Percentiles rank a stretch among this genome's conserved stretches.
Conservation (phyloP, 176 grass and related monocot genomes). For the Eleusine coracana region DNA sequence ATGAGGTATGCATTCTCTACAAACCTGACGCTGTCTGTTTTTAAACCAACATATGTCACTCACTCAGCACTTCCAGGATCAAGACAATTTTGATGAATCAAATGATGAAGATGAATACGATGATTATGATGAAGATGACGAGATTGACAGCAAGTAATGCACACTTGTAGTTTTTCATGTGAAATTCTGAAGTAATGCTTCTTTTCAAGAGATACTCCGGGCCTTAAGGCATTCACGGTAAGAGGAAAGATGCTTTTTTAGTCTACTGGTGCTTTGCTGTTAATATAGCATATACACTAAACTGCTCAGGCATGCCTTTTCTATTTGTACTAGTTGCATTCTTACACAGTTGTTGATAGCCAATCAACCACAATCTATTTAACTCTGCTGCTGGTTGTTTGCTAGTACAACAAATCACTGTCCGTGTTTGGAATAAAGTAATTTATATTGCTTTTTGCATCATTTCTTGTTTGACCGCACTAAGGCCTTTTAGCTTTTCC, state of each 20-base stretch:
- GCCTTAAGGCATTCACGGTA: slow-evolving; percentile 26
- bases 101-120: slow-evolving; percentile 49
- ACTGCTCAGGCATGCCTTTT: background rate
- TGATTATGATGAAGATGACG: slow-evolving; percentile 22
- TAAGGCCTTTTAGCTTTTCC: background rate
- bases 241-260: background rate
- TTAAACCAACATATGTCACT: slow-evolving; percentile 18
- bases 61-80: slow-evolving; percentile 27
- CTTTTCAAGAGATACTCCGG: background rate
- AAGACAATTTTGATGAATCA: slow-evolving; percentile 66
- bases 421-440: background rate
- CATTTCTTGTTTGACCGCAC: background rate
- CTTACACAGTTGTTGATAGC: background rate
- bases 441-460: background rate
- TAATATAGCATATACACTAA: background rate
- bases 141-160: slow-evolving; percentile 29
- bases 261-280: background rate
- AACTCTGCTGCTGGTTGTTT: background rate
- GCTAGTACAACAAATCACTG: background rate
- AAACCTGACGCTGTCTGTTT: slow-evolving; percentile 4
- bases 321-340: background rate
- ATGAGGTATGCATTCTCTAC: slow-evolving; percentile 43
- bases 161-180: slow-evolving; percentile 24
- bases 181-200: slow-evolving; percentile 16
- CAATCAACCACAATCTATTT: background rate